Conservation (phyloP, 495 filamentous ascomycete genomes). For the Penicillium simplicissimum region DNA sequence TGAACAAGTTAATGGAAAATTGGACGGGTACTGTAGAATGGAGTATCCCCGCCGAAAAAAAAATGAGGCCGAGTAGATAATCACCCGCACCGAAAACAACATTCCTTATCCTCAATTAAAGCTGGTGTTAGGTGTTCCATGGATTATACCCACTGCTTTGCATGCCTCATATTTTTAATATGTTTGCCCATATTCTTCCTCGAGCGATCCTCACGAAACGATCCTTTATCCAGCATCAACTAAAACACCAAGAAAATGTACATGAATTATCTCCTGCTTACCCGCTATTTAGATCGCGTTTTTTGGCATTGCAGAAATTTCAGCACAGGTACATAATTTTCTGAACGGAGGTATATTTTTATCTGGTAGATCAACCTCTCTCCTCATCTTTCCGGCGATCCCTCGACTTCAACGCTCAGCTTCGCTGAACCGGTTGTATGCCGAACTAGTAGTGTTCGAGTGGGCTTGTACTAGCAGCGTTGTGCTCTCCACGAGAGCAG, state of each 20-base stretch:
- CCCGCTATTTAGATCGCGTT: neutral
- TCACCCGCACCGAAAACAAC: neutral
- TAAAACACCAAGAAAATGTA: constrained; percentile 1
- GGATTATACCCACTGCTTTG: constrained; percentile 1
- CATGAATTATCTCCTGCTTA: neutral
- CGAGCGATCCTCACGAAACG: neutral
- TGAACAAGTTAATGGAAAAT: constrained; percentile 3
- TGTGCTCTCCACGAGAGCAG: constrained; percentile 3
- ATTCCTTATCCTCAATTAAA: constrained; percentile 1
- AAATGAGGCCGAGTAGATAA: neutral
- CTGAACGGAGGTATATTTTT: constrained; percentile 1
- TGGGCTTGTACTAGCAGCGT: neutral
- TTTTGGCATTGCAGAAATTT: constrained; percentile 5
- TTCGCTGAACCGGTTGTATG: constrained; percentile 1
- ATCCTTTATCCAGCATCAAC: constrained; percentile 1
- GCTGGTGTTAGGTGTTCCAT: constrained; percentile 1
- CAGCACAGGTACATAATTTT: constrained; percentile 3
- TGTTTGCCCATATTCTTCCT: neutral
- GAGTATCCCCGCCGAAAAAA: constrained; percentile 1
- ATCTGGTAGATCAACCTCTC: constrained; percentile 4
- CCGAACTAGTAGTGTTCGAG: constrained; percentile 5
- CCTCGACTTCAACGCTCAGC: constrained; percentile 5
- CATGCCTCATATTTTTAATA: neutral
- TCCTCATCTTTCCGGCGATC: constrained; percentile 3
- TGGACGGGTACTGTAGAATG: constrained; percentile 2